These are phyloP conservation scores for Scenedesmus sp. DNA, from an alignment of 163 green algal genomes.

Conservation along the genomic window DNA sequence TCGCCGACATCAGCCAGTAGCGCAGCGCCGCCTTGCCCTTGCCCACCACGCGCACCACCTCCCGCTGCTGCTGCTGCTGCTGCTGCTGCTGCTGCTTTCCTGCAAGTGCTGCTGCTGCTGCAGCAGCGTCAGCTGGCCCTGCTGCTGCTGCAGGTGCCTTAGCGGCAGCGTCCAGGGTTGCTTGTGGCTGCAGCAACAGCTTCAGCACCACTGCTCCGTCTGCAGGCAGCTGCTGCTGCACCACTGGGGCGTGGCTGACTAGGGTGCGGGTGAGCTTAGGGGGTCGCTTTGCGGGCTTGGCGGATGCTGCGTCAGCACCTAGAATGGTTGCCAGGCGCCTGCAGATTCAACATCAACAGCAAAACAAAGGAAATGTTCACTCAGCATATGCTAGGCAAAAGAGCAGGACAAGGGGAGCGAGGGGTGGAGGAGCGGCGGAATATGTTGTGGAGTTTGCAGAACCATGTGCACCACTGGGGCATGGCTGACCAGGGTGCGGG, in stretches of 20 bases:
- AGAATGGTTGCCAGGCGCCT: conserved; percentile 29
- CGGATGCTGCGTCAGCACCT: neutral
- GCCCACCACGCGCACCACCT: neutral
- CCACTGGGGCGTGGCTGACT: neutral
- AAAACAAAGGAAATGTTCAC: neutral
- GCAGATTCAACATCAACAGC: neutral
- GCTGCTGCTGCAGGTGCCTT: neutral
- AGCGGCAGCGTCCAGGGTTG: neutral
- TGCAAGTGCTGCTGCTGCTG: neutral
- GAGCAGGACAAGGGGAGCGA: too few species aligned
- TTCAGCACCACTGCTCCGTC: conserved; percentile 38
- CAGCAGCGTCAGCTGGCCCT: neutral
- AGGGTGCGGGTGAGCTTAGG: neutral
- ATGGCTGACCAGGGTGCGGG: too few species aligned
- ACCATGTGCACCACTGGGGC: too few species aligned
- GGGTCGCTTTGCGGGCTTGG: conserved; percentile 18
- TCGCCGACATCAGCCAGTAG: neutral
- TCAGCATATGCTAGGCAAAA: too few species aligned
- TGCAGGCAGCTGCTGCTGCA: neutral
- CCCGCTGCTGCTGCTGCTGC: conserved; percentile 3
- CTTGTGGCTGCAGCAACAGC: conserved; percentile 10
- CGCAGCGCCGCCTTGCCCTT: conserved; percentile 17
- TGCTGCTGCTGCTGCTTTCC: conserved; percentile 23
- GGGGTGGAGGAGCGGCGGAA: too few species aligned
- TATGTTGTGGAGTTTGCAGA: too few species aligned